Evolutionary conservation across 2,329 filamentous ascomycete species (phyloP).

Genomic region (Drechmeria coniospora): DNA sequence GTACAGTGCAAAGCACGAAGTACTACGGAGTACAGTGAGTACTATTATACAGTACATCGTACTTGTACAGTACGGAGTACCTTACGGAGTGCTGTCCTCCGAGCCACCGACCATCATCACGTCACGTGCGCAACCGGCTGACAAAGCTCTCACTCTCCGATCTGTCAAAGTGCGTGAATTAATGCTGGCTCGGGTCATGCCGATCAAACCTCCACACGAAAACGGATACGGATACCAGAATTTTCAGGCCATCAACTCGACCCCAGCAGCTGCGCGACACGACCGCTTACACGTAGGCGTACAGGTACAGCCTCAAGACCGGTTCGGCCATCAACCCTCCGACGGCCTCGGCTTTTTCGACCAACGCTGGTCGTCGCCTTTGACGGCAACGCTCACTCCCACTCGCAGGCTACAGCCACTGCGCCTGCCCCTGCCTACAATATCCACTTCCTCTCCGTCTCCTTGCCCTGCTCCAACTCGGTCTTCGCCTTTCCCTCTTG

Average conservation of each 20-base stretch:
- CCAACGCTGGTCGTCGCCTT: too few relatives aligned
- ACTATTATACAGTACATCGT: too few relatives aligned
- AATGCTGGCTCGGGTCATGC: background rate
- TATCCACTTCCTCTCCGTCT: background rate
- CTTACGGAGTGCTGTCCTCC: background rate
- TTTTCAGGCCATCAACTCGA: conserved; percentile 18
- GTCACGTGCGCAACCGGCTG: background rate
- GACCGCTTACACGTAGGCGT: background rate
- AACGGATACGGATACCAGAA: too few relatives aligned
- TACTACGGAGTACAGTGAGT: too few relatives aligned
- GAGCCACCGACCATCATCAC: background rate
- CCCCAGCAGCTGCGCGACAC: conserved; percentile 5
- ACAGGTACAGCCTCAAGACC: conserved; percentile 1
- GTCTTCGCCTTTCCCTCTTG: background rate
- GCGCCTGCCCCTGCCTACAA: background rate
- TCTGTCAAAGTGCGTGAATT: too few relatives aligned
- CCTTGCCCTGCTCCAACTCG: too few relatives aligned
- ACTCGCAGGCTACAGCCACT: too few relatives aligned
- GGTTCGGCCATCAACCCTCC: background rate
- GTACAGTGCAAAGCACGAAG: too few relatives aligned
- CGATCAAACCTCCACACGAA: conserved; percentile 9
- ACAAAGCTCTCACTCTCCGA: background rate
- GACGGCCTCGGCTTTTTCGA: background rate
- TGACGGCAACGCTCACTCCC: background rate
- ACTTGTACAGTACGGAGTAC: too few relatives aligned